Evolutionary conservation across 148 eudicot genomes (phyloP).

Genomic region (Amaranthus cruentus): DNA sequence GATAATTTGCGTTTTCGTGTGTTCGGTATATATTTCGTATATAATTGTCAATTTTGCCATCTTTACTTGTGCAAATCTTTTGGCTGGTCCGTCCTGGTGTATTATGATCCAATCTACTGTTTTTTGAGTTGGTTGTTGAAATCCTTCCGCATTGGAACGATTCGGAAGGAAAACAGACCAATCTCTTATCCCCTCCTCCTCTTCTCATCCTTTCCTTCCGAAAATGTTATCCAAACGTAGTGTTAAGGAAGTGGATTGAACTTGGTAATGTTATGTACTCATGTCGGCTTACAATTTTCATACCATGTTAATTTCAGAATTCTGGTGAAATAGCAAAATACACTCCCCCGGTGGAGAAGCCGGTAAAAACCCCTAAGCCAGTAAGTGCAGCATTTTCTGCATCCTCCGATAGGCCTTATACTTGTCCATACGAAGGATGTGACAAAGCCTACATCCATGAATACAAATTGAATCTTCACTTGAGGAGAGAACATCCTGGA

Average conservation of each 20-base stretch:
- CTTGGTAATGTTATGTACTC: neutral
- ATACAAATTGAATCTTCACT: constrained; percentile 89
- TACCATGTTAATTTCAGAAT: constrained; percentile 32
- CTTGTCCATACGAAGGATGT: constrained; percentile 89
- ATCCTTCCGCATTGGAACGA: too few relatives aligned
- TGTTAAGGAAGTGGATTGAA: too few relatives aligned
- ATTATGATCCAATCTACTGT: too few relatives aligned
- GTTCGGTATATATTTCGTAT: too few relatives aligned
- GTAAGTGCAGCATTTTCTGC: constrained; percentile 42
- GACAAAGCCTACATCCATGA: constrained; percentile 92
- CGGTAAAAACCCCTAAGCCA: constrained; percentile 53
- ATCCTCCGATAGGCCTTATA: constrained; percentile 70
- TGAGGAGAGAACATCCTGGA: constrained; percentile 78
- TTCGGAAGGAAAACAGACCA: too few relatives aligned
- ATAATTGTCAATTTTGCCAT: too few relatives aligned
- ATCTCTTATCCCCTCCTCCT: too few relatives aligned
- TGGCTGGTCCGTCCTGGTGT: neutral
- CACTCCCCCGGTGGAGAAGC: constrained; percentile 65
- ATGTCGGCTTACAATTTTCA: neutral
- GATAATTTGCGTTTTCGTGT: too few relatives aligned
- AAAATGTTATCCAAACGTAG: too few relatives aligned
- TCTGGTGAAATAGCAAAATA: constrained; percentile 44
- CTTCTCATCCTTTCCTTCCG: too few relatives aligned
- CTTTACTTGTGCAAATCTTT: neutral
- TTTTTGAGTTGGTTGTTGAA: too few relatives aligned